Evolutionary conservation across 1,139 yeast species (phyloP).

Genomic region (Yamadazyma dendronema): DNA sequence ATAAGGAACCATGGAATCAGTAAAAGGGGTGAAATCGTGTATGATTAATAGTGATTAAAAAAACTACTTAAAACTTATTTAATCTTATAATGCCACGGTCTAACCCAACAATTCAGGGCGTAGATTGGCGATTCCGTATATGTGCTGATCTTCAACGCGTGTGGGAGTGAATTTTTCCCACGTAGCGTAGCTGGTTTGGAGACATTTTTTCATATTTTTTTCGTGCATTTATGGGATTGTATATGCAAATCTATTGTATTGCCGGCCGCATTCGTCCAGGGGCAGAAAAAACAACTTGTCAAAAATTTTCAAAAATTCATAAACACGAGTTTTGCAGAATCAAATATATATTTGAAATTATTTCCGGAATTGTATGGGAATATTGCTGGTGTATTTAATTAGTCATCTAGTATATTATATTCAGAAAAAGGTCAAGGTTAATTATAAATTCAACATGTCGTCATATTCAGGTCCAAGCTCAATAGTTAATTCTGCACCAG

Average conservation of each 20-base stretch:
- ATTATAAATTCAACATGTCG: slow-evolving; percentile 27
- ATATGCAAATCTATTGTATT: background rate
- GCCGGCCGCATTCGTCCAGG: slow-evolving; percentile 4
- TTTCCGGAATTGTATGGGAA: slow-evolving; percentile 30
- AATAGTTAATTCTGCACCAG: slow-evolving; percentile 77
- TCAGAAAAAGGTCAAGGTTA: too few relatives aligned
- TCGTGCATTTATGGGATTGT: background rate
- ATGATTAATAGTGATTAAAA: too few relatives aligned
- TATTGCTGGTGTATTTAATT: slow-evolving; percentile 39
- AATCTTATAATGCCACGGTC: too few relatives aligned
- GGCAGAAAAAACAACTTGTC: slow-evolving; percentile 7
- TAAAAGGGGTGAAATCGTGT: too few relatives aligned
- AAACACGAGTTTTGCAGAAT: background rate
- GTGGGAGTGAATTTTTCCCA: too few relatives aligned
- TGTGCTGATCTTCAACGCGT: too few relatives aligned
- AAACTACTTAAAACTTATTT: too few relatives aligned
- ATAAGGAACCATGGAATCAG: too few relatives aligned
- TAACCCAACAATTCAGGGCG: too few relatives aligned
- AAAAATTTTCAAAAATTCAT: slow-evolving; percentile 3
- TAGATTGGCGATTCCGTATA: too few relatives aligned
- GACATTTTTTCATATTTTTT: too few relatives aligned
- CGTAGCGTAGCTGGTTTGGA: too few relatives aligned
- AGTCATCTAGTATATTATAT: slow-evolving; percentile 36
- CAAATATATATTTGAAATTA: background rate
- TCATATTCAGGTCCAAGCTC: slow-evolving; percentile 27